Conservation (phyloP, 306 rosid genomes). For the Rosa multiflora region DNA sequence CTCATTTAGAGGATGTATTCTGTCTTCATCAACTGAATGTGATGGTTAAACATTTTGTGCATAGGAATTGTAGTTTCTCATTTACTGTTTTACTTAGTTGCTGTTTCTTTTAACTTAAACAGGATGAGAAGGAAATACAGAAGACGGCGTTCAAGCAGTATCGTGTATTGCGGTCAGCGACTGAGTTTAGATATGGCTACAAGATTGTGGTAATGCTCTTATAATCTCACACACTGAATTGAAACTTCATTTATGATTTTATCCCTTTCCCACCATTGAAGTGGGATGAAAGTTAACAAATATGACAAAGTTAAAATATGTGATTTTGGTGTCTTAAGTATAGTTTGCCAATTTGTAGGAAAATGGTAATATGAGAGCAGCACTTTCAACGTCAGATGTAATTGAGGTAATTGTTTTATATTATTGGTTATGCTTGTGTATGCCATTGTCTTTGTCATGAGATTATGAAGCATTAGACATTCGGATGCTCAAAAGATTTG, state of each 20-base stretch:
- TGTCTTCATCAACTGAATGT: background rate
- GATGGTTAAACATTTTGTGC: background rate
- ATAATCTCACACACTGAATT: conserved; percentile 10
- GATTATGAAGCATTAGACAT: background rate
- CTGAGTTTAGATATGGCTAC: conserved; percentile 97
- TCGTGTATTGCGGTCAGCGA: conserved; percentile 61
- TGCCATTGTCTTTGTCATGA: background rate
- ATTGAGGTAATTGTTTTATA: conserved; percentile 58
- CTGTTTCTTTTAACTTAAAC: conserved; percentile 28
- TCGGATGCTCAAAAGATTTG: background rate
- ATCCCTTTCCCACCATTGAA: conserved; percentile 2
- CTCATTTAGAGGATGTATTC: background rate
- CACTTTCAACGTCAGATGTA: conserved; percentile 69
- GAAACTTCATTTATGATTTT: background rate
- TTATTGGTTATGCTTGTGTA: background rate
- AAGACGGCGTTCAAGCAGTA: conserved; percentile 83
- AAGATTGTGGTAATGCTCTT: conserved; percentile 72
- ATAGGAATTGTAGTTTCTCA: background rate
- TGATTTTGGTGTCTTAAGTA: background rate
- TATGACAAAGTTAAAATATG: background rate
- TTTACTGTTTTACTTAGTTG: background rate
- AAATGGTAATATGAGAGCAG: conserved; percentile 70
- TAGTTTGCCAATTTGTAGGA: conserved; percentile 46
- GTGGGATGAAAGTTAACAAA: background rate
- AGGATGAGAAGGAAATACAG: conserved; percentile 97